Conservation (phyloP, 306 rosid genomes). For the Betula pendula region DNA sequence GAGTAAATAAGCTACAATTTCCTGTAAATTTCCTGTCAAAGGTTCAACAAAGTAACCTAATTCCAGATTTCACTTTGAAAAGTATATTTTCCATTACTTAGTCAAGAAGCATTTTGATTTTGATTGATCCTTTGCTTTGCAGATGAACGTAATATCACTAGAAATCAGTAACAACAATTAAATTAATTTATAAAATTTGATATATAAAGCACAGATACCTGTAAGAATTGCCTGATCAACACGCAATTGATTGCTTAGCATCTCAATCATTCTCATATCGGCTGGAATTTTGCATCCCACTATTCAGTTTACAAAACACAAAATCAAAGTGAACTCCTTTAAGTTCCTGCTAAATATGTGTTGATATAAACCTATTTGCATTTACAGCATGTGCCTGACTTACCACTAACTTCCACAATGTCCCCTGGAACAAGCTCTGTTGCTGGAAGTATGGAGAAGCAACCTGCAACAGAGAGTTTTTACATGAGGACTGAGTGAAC, state of each 20-base stretch:
- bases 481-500: constrained; percentile 1
- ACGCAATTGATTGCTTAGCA: constrained; percentile 86
- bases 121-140: not conserved
- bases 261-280: constrained; percentile 94
- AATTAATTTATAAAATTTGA: not conserved
- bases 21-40: not conserved
- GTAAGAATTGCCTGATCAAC: constrained; percentile 98
- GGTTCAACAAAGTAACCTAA: not conserved
- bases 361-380: constrained; percentile 27
- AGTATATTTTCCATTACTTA: not conserved
- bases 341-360: constrained; percentile 24
- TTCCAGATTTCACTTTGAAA: not conserved
- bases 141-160: not conserved
- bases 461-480: constrained; percentile 61
- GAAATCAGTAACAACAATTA: not conserved
- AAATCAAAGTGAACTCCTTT: constrained; percentile 24
- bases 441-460: constrained; percentile 94
- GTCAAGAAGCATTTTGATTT: not conserved
- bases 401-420: constrained; percentile 90
- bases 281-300: constrained; percentile 99
- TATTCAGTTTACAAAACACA: constrained; percentile 36
- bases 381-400: constrained; percentile 36
- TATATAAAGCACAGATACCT: constrained; percentile 46
- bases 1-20: not conserved
- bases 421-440: constrained; percentile 96